A percentile compares a stretch with the other conserved stretches of the same genome.
Conservation (phyloP, 768 basidiomycete genomes). For the Sarcodon aspratus region DNA sequence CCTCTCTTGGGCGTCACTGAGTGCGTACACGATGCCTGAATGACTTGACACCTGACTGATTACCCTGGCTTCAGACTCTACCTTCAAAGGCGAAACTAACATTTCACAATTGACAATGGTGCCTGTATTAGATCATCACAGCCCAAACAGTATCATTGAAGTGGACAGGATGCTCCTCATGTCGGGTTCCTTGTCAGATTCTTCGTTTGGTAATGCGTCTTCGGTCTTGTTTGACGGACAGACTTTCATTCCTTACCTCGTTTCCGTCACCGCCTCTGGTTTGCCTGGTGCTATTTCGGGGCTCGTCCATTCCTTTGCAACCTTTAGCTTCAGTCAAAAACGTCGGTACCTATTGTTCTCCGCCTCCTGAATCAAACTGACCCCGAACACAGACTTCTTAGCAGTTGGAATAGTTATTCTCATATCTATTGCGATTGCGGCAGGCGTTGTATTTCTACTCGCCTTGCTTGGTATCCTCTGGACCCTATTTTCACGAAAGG, state of each 20-base stretch:
- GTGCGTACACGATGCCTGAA: constrained; percentile 21
- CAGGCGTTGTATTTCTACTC: constrained; percentile 84
- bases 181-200: constrained; percentile 64
- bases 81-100: constrained; percentile 42
- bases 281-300: constrained; percentile 59
- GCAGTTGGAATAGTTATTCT: constrained; percentile 91
- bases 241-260: constrained; percentile 71
- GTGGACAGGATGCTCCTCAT: constrained; percentile 84
- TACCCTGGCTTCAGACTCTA: constrained; percentile 32
- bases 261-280: constrained; percentile 55
- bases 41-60: background rate
- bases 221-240: constrained; percentile 83
- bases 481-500: constrained; percentile 77
- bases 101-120: constrained; percentile 86
- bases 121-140: constrained; percentile 71
- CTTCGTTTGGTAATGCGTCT: constrained; percentile 68
- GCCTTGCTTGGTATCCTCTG: constrained; percentile 79
- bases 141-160: constrained; percentile 60
- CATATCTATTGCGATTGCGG: constrained; percentile 93
- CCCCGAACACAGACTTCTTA: constrained; percentile 52
- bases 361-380: background rate
- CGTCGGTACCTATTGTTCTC: constrained; percentile 33
- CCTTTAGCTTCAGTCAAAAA: constrained; percentile 62
- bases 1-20: constrained; percentile 54
- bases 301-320: constrained; percentile 73